These are phyloP conservation scores for Albophoma yamanashiensis DNA, from an alignment of 2,329 filamentous ascomycete genomes.

Conservation along the genomic window DNA sequence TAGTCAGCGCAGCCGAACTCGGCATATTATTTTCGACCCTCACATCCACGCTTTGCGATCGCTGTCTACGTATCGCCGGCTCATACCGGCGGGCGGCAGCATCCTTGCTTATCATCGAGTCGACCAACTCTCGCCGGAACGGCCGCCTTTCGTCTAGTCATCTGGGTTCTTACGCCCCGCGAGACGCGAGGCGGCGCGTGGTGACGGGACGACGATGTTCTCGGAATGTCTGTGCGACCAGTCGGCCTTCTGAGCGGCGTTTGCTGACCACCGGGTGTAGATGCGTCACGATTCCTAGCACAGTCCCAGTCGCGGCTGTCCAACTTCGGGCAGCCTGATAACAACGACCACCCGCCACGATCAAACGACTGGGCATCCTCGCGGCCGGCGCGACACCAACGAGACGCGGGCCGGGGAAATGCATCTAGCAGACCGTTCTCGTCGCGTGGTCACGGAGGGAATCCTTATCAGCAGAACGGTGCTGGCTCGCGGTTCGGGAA, in stretches of 20 bases:
- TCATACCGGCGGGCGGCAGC: not conserved
- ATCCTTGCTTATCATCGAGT: not conserved
- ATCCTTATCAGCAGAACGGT: constrained; percentile 75
- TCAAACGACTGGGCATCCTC: constrained; percentile 22
- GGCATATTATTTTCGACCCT: not conserved
- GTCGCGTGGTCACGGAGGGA: constrained; percentile 42
- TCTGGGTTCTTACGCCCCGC: constrained; percentile 1
- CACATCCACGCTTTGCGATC: not conserved
- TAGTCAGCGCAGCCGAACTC: not conserved
- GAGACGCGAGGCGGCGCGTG: constrained; percentile 21
- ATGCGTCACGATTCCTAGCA: constrained; percentile 91
- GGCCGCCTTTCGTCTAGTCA: not conserved
- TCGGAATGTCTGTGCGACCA: constrained; percentile 67
- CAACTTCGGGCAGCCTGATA: constrained; percentile 50
- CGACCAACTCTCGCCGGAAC: not conserved
- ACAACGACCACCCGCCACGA: constrained; percentile 22
- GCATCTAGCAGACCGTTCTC: constrained; percentile 30
- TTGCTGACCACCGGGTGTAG: constrained; percentile 34
- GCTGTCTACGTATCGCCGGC: not conserved
- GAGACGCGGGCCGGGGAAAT: constrained; percentile 18
- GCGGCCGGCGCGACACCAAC: constrained; percentile 19
- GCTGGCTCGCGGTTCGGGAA: constrained; percentile 62
- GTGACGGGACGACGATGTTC: constrained; percentile 28
- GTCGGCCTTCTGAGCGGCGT: not conserved
- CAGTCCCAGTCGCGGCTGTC: constrained; percentile 91